These are phyloP conservation scores for Picochlorum sp. DNA, from an alignment of 139 green algal genomes.

Conservation along the genomic window DNA sequence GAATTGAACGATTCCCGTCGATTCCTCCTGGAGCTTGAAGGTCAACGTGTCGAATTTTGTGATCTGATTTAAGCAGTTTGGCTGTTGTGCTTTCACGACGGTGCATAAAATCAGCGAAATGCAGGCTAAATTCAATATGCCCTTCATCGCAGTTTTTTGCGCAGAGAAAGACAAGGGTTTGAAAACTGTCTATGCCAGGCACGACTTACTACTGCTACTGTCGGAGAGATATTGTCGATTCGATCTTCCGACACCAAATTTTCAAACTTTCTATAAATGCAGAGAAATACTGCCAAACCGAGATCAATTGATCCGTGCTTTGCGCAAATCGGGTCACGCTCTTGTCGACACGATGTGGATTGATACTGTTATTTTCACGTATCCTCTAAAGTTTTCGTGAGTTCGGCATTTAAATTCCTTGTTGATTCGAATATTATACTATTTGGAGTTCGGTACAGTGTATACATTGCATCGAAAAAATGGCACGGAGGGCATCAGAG, in stretches of 20 bases:
- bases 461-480: not conserved
- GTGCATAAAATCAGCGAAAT: not conserved
- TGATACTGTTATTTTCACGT: not conserved
- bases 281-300: not conserved
- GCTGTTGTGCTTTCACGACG: not conserved
- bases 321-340: not conserved
- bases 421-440: too few relatives aligned
- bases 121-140: not conserved
- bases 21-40: not conserved
- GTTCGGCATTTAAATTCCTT: not conserved
- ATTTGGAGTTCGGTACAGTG: not conserved
- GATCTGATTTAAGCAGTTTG: not conserved
- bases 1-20: not conserved
- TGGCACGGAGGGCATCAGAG: too few relatives aligned
- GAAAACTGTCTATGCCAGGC: not conserved
- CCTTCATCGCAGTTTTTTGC: not conserved
- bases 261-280: not conserved
- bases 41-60: conserved; percentile 1
- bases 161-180: not conserved
- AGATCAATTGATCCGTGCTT: not conserved
- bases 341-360: not conserved
- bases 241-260: not conserved
- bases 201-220: not conserved
- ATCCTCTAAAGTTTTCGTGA: not conserved
- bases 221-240: not conserved